Evolutionary conservation across 2,329 filamentous ascomycete species (phyloP).

Genomic region (Hypoxylon sp.): DNA sequence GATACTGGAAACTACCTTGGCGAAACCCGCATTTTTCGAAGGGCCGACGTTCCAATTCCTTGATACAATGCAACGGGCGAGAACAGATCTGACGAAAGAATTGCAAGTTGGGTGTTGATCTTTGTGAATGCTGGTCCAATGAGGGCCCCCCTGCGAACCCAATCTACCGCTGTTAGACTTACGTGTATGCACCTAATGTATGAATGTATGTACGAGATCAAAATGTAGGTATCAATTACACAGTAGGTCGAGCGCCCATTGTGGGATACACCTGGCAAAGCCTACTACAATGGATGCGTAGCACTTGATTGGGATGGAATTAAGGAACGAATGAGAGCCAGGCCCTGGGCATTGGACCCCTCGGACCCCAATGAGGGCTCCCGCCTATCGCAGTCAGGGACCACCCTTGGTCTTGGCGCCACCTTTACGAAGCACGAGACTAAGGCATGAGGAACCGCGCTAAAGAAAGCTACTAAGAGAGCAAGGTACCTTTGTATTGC

Average conservation of each 20-base stretch:
- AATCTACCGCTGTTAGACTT: conserved; percentile 11
- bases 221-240: conserved; percentile 7
- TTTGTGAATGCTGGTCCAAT: conserved; percentile 13
- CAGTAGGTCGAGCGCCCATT: conserved; percentile 5
- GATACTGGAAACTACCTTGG: conserved; percentile 32
- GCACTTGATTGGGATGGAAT: conserved; percentile 24
- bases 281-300: neutral
- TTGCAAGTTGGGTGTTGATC: conserved; percentile 4
- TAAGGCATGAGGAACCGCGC: neutral
- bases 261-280: conserved; percentile 14
- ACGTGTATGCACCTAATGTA: conserved; percentile 6
- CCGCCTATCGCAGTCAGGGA: conserved; percentile 28
- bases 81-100: conserved; percentile 17
- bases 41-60: conserved; percentile 26
- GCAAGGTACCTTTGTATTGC: conserved; percentile 3
- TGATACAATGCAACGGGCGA: conserved; percentile 20
- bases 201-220: conserved; percentile 12
- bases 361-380: conserved; percentile 22
- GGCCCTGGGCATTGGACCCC: conserved; percentile 37
- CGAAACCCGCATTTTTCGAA: conserved; percentile 36
- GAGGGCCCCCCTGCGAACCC: conserved; percentile 7
- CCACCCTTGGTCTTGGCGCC: conserved; percentile 33
- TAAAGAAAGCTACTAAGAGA: neutral
- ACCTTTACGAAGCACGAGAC: conserved; percentile 29
- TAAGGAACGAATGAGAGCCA: conserved; percentile 32